Base-by-base conservation (phyloP, 2,329 filamentous ascomycete species). In the Ophiognomonia clavigignenti-juglandacearum region DNA sequence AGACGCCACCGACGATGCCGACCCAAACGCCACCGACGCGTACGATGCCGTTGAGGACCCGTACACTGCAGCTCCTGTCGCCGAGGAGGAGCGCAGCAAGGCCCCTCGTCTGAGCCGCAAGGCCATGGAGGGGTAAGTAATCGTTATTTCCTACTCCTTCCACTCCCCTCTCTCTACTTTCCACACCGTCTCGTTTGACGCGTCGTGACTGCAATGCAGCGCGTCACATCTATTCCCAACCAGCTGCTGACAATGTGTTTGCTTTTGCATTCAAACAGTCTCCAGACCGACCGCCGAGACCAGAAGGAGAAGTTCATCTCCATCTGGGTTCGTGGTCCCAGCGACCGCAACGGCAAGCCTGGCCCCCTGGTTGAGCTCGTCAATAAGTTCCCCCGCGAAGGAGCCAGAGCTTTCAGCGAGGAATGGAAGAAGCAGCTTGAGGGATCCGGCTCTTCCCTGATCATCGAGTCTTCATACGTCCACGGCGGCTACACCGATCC, bases 61-160 rank as follows among this genome's bases (percentile, higher is more conserved):
- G n/a, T n/a, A n/a, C n/a, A n/a, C n/a, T n/a, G n/a, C n/a, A n/a
- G n/a, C n/a, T n/a, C n/a, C n/a, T n/a, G n/a, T n/a, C n/a, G n/a
- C n/a, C n/a, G n/a, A n/a, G n/a, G n/a, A n/a, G n/a, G n/a, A n/a
- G n/a, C n/a, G n/a, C n/a, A n/a, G n/a, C n/a, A n/a, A n/a, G n/a
- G n/a, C n/a, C n/a, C n/a, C n/a, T n/a, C n/a, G n/a, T n/a, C n/a
- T n/a, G n/a, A n/a, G n/a, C n/a, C n/a, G n/a, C n/a, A 49, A 29
- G 31, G 50, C 49, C 9, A 35, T 52, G 16, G 39, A 52, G 35
- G 24, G 45, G 50, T 52, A n/a, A n/a, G n/a, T n/a, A n/a, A n/a
- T n/a, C n/a, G n/a, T n/a, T n/a, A n/a, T n/a, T n/a, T n/a, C n/a
- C n/a, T n/a, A n/a, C n/a, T n/a, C n/a, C n/a, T n/a, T n/a, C n/a